These are phyloP conservation scores for Lotmaria passim DNA, from an alignment of 208 protist species.

Conservation along the genomic window DNA sequence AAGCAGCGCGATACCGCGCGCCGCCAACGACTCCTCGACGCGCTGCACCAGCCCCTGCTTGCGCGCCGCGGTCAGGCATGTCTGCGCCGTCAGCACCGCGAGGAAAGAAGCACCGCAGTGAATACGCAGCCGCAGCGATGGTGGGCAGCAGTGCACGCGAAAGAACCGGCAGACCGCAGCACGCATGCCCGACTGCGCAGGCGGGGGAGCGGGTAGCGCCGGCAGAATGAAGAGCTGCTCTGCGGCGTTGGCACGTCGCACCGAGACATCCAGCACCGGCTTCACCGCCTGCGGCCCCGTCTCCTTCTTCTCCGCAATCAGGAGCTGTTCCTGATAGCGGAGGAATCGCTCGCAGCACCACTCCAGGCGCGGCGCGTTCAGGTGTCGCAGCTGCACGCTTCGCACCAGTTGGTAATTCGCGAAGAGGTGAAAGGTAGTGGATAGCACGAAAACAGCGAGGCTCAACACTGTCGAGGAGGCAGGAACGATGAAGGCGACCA, in stretches of 20 bases:
- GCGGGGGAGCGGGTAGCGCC: slow-evolving; percentile 18
- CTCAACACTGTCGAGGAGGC: slow-evolving; percentile 25
- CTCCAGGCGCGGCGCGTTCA: slow-evolving; percentile 67
- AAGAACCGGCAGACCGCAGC: slow-evolving; percentile 13
- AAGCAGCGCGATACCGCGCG: slow-evolving; percentile 48
- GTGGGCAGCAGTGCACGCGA: not conserved
- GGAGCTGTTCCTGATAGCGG: not conserved
- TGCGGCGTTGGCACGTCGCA: slow-evolving; percentile 23
- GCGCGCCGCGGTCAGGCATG: slow-evolving; percentile 2
- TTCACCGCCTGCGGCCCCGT: not conserved
- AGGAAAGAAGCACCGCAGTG: slow-evolving; percentile 49
- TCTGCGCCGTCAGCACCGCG: slow-evolving; percentile 16
- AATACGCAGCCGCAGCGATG: slow-evolving; percentile 31
- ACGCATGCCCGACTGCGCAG: not conserved
- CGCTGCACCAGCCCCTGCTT: slow-evolving; percentile 40
- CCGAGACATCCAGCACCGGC: slow-evolving; percentile 33
- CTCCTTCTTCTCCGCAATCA: slow-evolving; percentile 25
- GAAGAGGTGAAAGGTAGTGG: slow-evolving; percentile 43
- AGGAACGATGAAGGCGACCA: slow-evolving; percentile 40
- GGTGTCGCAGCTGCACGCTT: slow-evolving; percentile 35
- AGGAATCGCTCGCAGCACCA: slow-evolving; percentile 42
- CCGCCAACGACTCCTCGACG: slow-evolving; percentile 31
- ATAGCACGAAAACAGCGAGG: slow-evolving; percentile 36
- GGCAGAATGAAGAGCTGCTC: slow-evolving; percentile 43
- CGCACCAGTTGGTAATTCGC: slow-evolving; percentile 44